Percentiles rank a stretch among this genome's conserved stretches.
phyloP scores from a whole-genome alignment of 129 eudicot genomes.

The Glebionis coronaria region DNA sequence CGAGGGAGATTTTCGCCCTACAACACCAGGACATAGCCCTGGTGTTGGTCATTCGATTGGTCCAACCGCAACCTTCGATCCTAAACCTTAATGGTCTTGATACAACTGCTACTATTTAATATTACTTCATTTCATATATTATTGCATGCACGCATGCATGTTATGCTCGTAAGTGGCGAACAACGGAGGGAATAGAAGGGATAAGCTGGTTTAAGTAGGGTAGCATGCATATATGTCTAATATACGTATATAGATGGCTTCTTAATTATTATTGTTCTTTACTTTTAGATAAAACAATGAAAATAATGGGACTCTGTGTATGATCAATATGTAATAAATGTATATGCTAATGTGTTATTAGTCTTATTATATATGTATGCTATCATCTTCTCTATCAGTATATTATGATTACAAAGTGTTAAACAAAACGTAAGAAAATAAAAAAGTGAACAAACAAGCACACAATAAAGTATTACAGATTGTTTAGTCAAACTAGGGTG shows the following conservation, averaged over 20 bases:
- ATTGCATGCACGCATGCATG: slow-evolving; percentile 4
- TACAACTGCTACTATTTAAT: not conserved
- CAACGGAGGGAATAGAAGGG: slow-evolving; percentile 3
- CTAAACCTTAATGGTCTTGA: slow-evolving; percentile 20
- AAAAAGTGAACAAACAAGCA: no score
- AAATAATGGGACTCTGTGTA: not conserved
- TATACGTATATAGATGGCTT: not conserved
- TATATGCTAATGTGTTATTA: not conserved
- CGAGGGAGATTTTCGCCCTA: slow-evolving; percentile 29
- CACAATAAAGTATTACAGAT: no score
- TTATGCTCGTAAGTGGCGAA: slow-evolving; percentile 7
- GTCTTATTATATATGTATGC: no score
- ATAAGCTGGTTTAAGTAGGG: slow-evolving; percentile 10
- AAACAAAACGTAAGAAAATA: no score
- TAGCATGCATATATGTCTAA: slow-evolving; percentile 11
- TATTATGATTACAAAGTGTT: no score
- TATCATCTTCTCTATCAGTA: no score
- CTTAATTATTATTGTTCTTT: not conserved
- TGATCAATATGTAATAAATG: not conserved
- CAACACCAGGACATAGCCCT: slow-evolving; percentile 46
- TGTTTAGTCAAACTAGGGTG: no score
- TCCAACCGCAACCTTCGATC: slow-evolving; percentile 26
- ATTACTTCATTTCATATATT: slow-evolving; percentile 5
- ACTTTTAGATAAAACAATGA: not conserved
- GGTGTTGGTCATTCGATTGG: slow-evolving; percentile 37